These are phyloP conservation scores for Diplosphaera chodatii DNA, from an alignment of 139 green algal genomes.

Conservation along the genomic window DNA sequence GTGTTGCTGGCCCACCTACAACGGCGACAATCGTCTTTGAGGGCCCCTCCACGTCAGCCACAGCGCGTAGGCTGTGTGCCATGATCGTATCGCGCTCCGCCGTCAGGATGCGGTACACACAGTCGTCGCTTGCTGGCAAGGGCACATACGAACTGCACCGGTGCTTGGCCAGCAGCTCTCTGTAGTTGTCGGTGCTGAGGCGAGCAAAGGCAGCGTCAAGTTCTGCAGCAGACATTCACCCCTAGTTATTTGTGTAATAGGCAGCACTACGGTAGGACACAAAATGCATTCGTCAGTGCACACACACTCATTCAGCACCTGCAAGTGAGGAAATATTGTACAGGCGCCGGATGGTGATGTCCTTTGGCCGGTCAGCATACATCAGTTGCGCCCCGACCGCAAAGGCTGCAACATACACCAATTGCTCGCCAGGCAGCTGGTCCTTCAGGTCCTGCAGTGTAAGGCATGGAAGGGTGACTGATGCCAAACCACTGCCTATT, in stretches of 20 bases:
- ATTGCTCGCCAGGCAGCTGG: conserved; percentile 45
- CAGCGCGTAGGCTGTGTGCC: background rate
- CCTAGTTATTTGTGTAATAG: too few species aligned
- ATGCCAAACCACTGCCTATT: too few species aligned
- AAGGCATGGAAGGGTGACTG: too few species aligned
- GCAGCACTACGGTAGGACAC: too few species aligned
- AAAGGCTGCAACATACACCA: conserved; percentile 69
- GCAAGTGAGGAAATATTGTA: conserved; percentile 12
- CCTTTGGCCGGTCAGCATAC: conserved; percentile 69
- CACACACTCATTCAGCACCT: too few species aligned
- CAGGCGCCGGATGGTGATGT: conserved; percentile 53
- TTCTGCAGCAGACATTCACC: conserved; percentile 7
- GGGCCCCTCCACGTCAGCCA: background rate
- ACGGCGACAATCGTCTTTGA: background rate
- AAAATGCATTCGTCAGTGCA: too few species aligned
- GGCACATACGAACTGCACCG: too few species aligned
- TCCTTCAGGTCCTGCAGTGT: background rate
- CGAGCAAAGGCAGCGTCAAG: background rate
- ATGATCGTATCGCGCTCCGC: background rate
- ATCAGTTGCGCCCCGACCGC: conserved; percentile 42
- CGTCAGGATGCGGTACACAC: background rate
- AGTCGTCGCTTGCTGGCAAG: background rate
- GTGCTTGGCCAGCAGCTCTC: conserved; percentile 26
- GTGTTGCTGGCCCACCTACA: background rate
- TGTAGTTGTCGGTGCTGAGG: background rate